phyloP scores from a whole-genome alignment of 2,329 filamentous ascomycete genomes.

The Colletotrichum camelliae region DNA sequence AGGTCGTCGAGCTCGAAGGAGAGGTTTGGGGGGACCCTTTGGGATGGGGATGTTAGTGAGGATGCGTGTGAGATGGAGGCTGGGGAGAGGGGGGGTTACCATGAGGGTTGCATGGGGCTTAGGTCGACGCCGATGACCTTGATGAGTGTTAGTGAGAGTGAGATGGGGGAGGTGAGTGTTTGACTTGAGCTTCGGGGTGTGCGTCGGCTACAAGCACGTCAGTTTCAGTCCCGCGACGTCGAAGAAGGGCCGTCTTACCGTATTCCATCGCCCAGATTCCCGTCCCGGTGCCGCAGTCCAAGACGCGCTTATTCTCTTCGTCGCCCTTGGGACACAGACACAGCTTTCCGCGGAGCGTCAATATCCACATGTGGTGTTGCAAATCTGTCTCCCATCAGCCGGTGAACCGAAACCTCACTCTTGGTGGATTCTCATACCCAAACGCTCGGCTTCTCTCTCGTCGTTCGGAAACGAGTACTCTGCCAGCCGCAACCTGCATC shows the following conservation, averaged over 20 bases:
- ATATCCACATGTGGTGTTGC: slow-evolving; percentile 38
- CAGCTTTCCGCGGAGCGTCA: slow-evolving; percentile 36
- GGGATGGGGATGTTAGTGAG: neutral
- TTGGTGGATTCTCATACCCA: slow-evolving; percentile 15
- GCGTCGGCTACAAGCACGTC: slow-evolving; percentile 24
- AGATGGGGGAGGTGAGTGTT: neutral
- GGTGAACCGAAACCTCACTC: neutral
- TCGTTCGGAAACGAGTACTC: slow-evolving; percentile 32
- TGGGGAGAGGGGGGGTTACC: slow-evolving; percentile 8
- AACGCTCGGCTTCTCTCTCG: slow-evolving; percentile 32
- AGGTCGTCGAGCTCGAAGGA: slow-evolving; percentile 30
- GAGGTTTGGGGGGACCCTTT: slow-evolving; percentile 32
- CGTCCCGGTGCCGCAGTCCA: slow-evolving; percentile 21
- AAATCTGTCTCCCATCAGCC: slow-evolving; percentile 29
- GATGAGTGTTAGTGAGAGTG: neutral
- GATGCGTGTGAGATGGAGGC: no score
- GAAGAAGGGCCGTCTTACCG: neutral
- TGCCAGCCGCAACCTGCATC: neutral
- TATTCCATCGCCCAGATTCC: slow-evolving; percentile 25
- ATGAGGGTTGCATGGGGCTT: slow-evolving; percentile 38
- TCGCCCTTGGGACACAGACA: slow-evolving; percentile 28
- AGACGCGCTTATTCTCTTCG: slow-evolving; percentile 26
- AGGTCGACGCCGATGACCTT: slow-evolving; percentile 37
- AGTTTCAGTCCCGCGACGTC: neutral
- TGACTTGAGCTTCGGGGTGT: slow-evolving; percentile 28